These are phyloP conservation scores for Ceratobasidium sp. DNA, from an alignment of 1,284 basidiomycete genomes.

Conservation along the genomic window DNA sequence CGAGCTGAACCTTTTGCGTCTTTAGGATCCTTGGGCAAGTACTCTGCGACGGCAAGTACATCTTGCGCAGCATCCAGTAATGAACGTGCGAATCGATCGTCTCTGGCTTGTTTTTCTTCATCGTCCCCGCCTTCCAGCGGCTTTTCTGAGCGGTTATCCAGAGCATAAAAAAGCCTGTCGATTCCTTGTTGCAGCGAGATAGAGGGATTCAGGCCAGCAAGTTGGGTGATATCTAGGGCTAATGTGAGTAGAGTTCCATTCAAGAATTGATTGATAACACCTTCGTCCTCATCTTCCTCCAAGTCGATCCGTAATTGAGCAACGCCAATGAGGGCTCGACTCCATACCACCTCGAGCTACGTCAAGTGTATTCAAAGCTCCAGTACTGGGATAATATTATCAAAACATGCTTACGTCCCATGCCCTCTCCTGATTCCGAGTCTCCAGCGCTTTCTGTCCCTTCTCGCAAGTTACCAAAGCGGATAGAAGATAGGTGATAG, in stretches of 20 bases:
- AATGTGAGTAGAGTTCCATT: background rate
- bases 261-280: background rate
- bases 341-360: slow-evolving; percentile 31
- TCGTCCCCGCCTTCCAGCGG: background rate
- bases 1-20: too few species aligned
- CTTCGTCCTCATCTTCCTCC: background rate
- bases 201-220: background rate
- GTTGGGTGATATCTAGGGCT: background rate
- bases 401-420: slow-evolving; percentile 32
- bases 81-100: slow-evolving; percentile 23
- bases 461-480: slow-evolving; percentile 29
- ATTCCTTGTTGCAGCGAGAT: background rate
- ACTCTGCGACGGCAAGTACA: slow-evolving; percentile 9
- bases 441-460: slow-evolving; percentile 17
- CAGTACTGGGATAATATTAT: background rate
- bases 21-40: background rate
- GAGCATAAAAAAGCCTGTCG: slow-evolving; percentile 12
- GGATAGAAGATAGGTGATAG: slow-evolving; percentile 62
- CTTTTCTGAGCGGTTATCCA: background rate
- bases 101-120: background rate
- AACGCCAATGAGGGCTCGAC: slow-evolving; percentile 1
- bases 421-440: background rate
- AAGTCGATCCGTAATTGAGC: slow-evolving; percentile 8
- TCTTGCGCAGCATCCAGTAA: slow-evolving; percentile 5
- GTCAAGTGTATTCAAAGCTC: background rate